Evolutionary conservation across 306 rosid genomes (phyloP).

Genomic region (Rubus parviflorus): DNA sequence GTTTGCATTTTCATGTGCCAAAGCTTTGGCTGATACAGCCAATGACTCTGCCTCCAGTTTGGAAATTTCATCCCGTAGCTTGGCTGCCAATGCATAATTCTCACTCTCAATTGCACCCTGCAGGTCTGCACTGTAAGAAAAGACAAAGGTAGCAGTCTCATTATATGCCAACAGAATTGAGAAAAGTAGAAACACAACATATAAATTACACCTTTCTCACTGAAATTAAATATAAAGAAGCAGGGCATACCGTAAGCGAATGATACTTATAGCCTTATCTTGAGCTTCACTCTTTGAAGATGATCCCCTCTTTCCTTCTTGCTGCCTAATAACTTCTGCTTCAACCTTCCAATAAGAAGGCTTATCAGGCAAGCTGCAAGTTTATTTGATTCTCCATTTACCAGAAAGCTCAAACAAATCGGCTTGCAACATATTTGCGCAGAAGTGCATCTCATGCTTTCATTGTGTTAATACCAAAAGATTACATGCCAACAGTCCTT

Average conservation of each 20-base stretch:
- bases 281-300: conserved; percentile 90
- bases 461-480: conserved; percentile 1
- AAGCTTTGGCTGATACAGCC: conserved; percentile 77
- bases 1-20: conserved; percentile 77
- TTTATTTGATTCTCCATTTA: conserved; percentile 27
- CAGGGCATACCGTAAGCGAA: conserved; percentile 60
- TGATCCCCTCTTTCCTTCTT: conserved; percentile 73
- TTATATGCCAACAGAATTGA: conserved; percentile 9
- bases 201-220: conserved; percentile 4
- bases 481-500: neutral
- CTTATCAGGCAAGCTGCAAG: conserved; percentile 29
- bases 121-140: conserved; percentile 70
- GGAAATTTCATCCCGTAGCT: conserved; percentile 70
- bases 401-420: conserved; percentile 13
- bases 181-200: neutral
- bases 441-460: conserved; percentile 2
- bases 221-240: conserved; percentile 23
- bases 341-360: conserved; percentile 65
- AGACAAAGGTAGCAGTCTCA: conserved; percentile 13
- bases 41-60: conserved; percentile 79
- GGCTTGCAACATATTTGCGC: neutral
- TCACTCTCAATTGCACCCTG: conserved; percentile 72
- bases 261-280: conserved; percentile 74
- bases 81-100: conserved; percentile 76
- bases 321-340: conserved; percentile 70